Evolutionary conservation across 2,329 filamentous ascomycete genomes (phyloP).

Genomic region (Talaromyces sp.): DNA sequence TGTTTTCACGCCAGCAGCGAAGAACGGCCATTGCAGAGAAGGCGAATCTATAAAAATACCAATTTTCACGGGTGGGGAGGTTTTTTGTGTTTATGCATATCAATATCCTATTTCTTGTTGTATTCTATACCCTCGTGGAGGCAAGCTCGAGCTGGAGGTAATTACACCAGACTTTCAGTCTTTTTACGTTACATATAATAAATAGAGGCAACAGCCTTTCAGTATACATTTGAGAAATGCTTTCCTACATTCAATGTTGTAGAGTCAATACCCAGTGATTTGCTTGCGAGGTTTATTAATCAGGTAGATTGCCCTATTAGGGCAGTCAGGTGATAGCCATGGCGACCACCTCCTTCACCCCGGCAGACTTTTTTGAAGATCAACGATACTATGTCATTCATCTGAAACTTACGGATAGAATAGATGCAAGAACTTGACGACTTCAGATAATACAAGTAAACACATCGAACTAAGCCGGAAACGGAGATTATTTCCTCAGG

Average conservation of each 20-base stretch:
- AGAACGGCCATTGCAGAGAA: conserved; percentile 30
- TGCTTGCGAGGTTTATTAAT: no score
- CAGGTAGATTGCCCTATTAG: no score
- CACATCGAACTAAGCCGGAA: neutral
- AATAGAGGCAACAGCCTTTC: neutral
- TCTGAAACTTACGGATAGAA: neutral
- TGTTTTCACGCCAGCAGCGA: conserved; percentile 31
- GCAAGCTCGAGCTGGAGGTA: neutral
- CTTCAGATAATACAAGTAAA: neutral
- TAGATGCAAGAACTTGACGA: neutral
- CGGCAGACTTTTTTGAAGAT: no score
- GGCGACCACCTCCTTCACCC: no score
- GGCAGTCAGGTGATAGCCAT: no score
- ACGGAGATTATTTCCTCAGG: neutral
- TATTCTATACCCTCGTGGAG: neutral
- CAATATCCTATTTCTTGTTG: neutral
- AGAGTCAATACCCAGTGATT: no score
- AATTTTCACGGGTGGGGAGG: neutral
- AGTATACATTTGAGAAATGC: no score
- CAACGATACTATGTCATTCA: no score
- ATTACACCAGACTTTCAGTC: neutral
- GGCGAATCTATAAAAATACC: conserved; percentile 18
- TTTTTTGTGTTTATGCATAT: neutral
- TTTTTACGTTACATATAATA: neutral
- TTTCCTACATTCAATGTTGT: no score